Conservation (phyloP, 2,329 filamentous ascomycete species). For the Fusarium temperatum region DNA sequence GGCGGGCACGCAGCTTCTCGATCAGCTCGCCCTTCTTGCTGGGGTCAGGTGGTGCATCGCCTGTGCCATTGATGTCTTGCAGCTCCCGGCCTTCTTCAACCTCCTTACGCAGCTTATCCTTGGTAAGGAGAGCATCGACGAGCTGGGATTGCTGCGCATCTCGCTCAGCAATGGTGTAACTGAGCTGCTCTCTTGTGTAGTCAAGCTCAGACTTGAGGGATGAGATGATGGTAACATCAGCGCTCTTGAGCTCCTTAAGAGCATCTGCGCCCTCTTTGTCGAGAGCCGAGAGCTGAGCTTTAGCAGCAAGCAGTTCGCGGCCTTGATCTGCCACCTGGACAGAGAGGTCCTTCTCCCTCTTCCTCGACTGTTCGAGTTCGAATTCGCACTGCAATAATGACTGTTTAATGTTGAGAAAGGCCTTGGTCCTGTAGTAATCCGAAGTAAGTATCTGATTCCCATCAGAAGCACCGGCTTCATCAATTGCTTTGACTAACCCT, state of each 20-base stretch:
- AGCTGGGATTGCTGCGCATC: conserved; percentile 68
- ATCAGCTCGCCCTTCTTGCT: conserved; percentile 61
- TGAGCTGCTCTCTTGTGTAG: conserved; percentile 61
- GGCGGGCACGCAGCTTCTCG: conserved; percentile 64
- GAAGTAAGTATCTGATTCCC: conserved; percentile 54
- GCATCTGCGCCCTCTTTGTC: conserved; percentile 64
- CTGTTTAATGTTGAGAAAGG: conserved; percentile 61
- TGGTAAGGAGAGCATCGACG: conserved; percentile 66
- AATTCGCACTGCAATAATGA: conserved; percentile 55
- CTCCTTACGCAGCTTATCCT: conserved; percentile 67
- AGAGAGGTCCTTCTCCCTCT: conserved; percentile 55
- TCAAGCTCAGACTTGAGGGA: conserved; percentile 69
- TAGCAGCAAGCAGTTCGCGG: conserved; percentile 63
- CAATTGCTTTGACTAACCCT: conserved; percentile 61
- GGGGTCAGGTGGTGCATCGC: conserved; percentile 47
- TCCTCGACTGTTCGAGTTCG: conserved; percentile 59
- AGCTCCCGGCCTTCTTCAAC: conserved; percentile 57
- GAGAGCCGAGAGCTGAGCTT: conserved; percentile 63
- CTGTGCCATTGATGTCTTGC: conserved; percentile 50
- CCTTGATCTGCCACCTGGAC: conserved; percentile 61
- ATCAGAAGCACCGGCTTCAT: conserved; percentile 41
- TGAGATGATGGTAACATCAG: conserved; percentile 66
- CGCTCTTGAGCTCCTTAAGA: conserved; percentile 66
- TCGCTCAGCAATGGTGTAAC: conserved; percentile 59
- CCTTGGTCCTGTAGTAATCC: conserved; percentile 60